These are phyloP conservation scores for Neurospora tetrasperma DNA, from an alignment of 495 filamentous ascomycete species.

Conservation along the genomic window DNA sequence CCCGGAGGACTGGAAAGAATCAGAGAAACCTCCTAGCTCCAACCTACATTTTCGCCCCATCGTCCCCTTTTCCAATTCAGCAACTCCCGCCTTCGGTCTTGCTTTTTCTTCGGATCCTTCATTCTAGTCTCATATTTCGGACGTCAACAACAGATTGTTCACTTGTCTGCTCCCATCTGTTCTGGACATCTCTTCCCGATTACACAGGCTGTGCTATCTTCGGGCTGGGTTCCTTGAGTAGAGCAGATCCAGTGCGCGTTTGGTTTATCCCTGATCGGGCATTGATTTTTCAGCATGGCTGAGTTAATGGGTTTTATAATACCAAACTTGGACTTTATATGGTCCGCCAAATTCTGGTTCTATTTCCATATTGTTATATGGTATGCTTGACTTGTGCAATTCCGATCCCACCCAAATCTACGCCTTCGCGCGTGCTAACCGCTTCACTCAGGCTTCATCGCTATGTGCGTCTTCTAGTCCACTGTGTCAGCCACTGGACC, in stretches of 20 bases:
- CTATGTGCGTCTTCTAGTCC: conserved; percentile 44
- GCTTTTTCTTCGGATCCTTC: neutral
- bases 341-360: conserved; percentile 25
- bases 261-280: neutral
- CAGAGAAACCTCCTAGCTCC: neutral
- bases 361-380: conserved; percentile 32
- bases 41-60: neutral
- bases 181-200: neutral
- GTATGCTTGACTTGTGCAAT: conserved; percentile 20
- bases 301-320: conserved; percentile 25
- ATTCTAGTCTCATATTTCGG: neutral
- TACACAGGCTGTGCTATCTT: neutral
- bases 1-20: neutral
- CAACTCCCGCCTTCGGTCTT: neutral
- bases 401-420: neutral
- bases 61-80: neutral
- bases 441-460: conserved; percentile 31
- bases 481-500: conserved; percentile 40
- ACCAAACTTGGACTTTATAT: conserved; percentile 29
- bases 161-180: neutral
- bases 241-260: neutral
- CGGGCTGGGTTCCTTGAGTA: conserved; percentile 2
- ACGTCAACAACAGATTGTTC: neutral
- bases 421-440: conserved; percentile 9
- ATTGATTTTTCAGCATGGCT: conserved; percentile 16